A percentile compares a stretch with the other conserved stretches of the same genome.
These are phyloP conservation scores for Kwoniella dejecticola DNA, from an alignment of 768 basidiomycete species.

Conservation along the genomic window DNA sequence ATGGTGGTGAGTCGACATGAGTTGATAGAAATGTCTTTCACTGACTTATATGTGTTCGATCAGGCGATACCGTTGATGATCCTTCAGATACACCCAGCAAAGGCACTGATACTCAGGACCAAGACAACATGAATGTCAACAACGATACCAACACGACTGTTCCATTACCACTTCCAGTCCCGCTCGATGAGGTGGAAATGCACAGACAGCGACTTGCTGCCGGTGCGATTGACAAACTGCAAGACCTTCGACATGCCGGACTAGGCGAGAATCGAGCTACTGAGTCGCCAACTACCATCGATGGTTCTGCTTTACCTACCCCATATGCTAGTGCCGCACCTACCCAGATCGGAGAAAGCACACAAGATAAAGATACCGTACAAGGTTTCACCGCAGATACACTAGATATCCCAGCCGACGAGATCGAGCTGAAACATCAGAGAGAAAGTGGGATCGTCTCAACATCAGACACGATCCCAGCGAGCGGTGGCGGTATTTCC, in stretches of 20 bases:
- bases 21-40: background rate
- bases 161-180: background rate
- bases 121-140: slow-evolving; percentile 17
- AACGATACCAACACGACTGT: slow-evolving; percentile 6
- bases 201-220: too few species aligned
- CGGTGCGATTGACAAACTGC: background rate
- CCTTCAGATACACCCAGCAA: slow-evolving; percentile 4
- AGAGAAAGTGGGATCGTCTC: background rate
- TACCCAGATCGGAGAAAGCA: background rate
- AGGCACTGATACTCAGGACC: slow-evolving; percentile 1
- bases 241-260: slow-evolving; percentile 1
- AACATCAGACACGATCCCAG: background rate
- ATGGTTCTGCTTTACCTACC: slow-evolving; percentile 1
- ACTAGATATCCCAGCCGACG: background rate
- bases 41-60: background rate
- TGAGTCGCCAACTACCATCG: background rate
- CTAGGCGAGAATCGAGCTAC: slow-evolving; percentile 1
- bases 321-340: slow-evolving; percentile 12
- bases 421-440: background rate
- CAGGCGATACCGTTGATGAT: slow-evolving; percentile 13
- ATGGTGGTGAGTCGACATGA: slow-evolving; percentile 14
- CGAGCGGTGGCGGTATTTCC: background rate
- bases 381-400: background rate
- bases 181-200: background rate
- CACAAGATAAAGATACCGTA: background rate